Evolutionary conservation across 208 protist species (phyloP).

Genomic region (Acanthamoeba polyphaga): DNA sequence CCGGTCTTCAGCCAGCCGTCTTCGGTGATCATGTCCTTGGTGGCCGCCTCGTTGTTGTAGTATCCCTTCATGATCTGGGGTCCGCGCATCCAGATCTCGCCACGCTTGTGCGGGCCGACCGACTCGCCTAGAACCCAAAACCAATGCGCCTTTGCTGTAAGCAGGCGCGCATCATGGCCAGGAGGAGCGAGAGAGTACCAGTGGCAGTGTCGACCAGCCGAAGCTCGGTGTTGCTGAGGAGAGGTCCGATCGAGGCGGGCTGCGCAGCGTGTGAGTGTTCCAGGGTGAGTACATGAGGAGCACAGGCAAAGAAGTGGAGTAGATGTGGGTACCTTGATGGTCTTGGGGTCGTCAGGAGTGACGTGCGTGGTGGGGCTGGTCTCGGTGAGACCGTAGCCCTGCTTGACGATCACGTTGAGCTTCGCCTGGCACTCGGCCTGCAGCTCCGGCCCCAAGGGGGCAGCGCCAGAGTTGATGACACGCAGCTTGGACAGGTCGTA

Average conservation of each 20-base stretch:
- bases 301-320: background rate
- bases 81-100: conserved; percentile 47
- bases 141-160: background rate
- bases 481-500: conserved; percentile 72
- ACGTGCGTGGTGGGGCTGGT: conserved; percentile 86
- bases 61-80: conserved; percentile 66
- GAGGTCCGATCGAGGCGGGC: background rate
- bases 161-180: background rate
- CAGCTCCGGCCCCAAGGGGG: conserved; percentile 88
- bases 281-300: background rate
- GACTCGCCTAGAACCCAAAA: conserved; percentile 51
- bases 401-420: conserved; percentile 78
- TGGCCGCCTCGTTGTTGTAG: conserved; percentile 55
- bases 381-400: conserved; percentile 93
- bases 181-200: background rate
- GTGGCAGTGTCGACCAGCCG: conserved; percentile 10
- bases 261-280: background rate
- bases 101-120: conserved; percentile 14
- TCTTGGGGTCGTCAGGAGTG: background rate
- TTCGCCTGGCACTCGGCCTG: conserved; percentile 50
- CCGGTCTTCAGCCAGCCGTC: conserved; percentile 65
- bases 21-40: conserved; percentile 34
- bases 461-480: conserved; percentile 84
- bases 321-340: background rate
- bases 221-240: conserved; percentile 30